Evolutionary conservation across 129 eudicot species (phyloP), one percentile per base, ranked within the genome.

Genomic region (Chrysanthemum seticuspe): DNA sequence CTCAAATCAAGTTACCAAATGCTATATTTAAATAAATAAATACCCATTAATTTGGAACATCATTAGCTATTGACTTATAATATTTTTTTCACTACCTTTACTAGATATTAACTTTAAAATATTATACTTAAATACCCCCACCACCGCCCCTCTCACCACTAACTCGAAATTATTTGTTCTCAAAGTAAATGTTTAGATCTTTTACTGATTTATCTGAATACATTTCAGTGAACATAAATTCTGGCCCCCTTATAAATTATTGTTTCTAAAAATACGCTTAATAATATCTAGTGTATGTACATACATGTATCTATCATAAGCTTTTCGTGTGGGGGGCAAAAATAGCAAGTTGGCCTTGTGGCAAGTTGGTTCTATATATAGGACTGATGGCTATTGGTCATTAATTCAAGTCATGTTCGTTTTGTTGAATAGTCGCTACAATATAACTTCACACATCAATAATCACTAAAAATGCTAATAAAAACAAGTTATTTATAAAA

Each of bases 111-210:
- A 74, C 15, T 14, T 36, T 4, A 1, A 63, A 25, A 74, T 51
- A 16, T 10, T 74, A 64, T 74, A 52, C 5, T 73, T 29, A 73
- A 62, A 62, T 62, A 25, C 62, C 27, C 49, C 70, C 70, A 52
- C 78, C 63, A 74, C 71, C 71, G 55, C 44, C 52, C 53, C 55
- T 63, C 23, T 63, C 21, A 31, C 62, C 36, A 51, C 65, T 51
- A 44, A 62, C 48, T 16, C 5, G 2, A 48, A 0, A 7, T 62
- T 61, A 2, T 15, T 29, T 9, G 14, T 16, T 53, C 15, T 13
- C 19, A 13, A 19, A 6, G 14, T 19, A 60, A 19, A 23, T 8
- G 12, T 19, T 60, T 56, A 60, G 7, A 21, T 60, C 14, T 8
- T 59, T 58, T 9, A 58, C 34, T 19, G 31, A 58, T 58, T 18